Evolutionary conservation across 129 eudicot genomes (phyloP).

Genomic region (Logfia minima): DNA sequence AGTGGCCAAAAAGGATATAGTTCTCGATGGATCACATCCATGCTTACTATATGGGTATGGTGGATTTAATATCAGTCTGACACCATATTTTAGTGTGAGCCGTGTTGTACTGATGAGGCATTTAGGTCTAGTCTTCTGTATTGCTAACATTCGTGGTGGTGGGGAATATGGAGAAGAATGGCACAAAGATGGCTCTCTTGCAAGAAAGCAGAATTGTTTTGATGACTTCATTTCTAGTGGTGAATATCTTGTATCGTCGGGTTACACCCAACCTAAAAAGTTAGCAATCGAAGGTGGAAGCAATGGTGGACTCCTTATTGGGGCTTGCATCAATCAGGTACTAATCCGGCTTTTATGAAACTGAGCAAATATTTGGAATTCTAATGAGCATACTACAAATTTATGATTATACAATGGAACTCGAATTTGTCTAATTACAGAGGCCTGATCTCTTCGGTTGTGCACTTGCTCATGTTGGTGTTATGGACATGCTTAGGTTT

Average conservation of each 20-base stretch:
- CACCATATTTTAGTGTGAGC: conserved; percentile 72
- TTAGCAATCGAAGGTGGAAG: conserved; percentile 98
- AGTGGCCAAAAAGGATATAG: conserved; percentile 68
- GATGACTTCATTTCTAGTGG: conserved; percentile 90
- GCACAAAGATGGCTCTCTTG: conserved; percentile 93
- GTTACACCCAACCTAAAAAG: conserved; percentile 78
- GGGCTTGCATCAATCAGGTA: conserved; percentile 98
- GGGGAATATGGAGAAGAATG: conserved; percentile 99
- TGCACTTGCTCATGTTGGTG: conserved; percentile 99
- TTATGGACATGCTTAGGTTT: conserved; percentile 99
- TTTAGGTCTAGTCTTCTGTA: conserved; percentile 64
- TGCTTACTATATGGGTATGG: conserved; percentile 92
- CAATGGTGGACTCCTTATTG: conserved; percentile 94
- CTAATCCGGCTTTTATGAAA: not conserved
- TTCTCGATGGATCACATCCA: conserved; percentile 81
- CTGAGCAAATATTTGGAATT: not conserved
- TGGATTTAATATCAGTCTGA: conserved; percentile 82
- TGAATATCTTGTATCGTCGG: conserved; percentile 78
- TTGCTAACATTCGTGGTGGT: conserved; percentile 96
- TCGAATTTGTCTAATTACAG: conserved; percentile 39
- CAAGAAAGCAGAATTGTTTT: conserved; percentile 85
- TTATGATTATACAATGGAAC: not conserved
- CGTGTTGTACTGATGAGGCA: conserved; percentile 67
- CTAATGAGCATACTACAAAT: not conserved
- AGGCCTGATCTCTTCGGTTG: conserved; percentile 98